Base-by-base conservation (phyloP, 2,329 filamentous ascomycete genomes). In the Xylariales sp. region DNA sequence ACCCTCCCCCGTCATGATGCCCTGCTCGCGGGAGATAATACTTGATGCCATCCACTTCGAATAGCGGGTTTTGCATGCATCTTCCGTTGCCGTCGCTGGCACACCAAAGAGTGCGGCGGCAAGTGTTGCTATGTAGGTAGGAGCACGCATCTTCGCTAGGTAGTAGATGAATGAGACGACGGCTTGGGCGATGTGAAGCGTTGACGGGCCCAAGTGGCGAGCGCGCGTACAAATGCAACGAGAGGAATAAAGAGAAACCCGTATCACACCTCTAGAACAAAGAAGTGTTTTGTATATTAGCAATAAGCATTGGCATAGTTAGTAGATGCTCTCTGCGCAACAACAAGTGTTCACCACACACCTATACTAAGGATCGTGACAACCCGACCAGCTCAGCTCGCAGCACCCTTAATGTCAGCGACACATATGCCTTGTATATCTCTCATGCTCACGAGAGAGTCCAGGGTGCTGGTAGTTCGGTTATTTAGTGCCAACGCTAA, bases 1-100 rank as follows among this genome's bases (percentile, higher is more conserved):
- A 30, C 75, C 76, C 0, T 45, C 46, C 28, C 75, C 76, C 1
- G 75, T 78, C 72, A 77, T 75, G 69, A 78, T 73, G 48, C 77
- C 77, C 62, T 79, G 74, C n/a, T 62, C 60, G n/a, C 77, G 76
- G 14, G 74, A 71, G 68, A 78, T 77, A 72, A 78, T 77, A 67
- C 76, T 78, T 3, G 67, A 55, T 1, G 77, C 77, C 77, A 79
- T 78, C 71, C 72, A 72, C 49, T 67, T 59, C 28, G 77, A 76
- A 60, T 75, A 69, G 28, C 28, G 32, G 3, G 36, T 48, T 48
- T 67, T 49, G 39, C 12, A 53, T 2, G 52, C 34, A 16, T 54
- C 45, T 8, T 8, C 54, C 1, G 62, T 34, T 8, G 70, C 64
- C 5, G 54, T 49, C 7, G 50, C 43, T 4, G 68, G 66, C n/a